Conservation (phyloP, 2,329 filamentous ascomycete genomes). For the Fonsecaea monophora region DNA sequence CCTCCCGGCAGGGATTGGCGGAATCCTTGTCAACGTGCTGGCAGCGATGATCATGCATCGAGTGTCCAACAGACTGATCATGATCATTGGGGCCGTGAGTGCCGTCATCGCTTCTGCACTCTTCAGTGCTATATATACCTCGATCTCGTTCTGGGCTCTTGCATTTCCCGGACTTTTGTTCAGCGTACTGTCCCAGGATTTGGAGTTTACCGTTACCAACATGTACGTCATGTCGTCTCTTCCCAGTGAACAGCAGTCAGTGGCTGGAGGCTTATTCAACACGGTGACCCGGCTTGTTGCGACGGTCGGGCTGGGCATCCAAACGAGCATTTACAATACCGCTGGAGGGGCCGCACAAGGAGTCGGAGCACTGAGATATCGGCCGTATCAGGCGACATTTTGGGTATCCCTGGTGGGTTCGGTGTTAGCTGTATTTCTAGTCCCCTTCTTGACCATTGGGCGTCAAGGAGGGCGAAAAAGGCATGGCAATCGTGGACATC, state of each 20-base stretch:
- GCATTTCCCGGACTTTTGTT: constrained; percentile 68
- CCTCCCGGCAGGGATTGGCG: constrained; percentile 69
- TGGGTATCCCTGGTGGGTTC: constrained; percentile 39
- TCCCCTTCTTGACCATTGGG: constrained; percentile 40
- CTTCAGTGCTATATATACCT: constrained; percentile 62
- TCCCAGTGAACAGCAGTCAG: constrained; percentile 66
- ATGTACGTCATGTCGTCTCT: constrained; percentile 74
- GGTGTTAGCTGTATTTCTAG: constrained; percentile 35
- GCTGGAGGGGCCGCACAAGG: constrained; percentile 33
- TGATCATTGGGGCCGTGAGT: constrained; percentile 58
- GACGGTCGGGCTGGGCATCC: constrained; percentile 66
- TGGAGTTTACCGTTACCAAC: constrained; percentile 75
- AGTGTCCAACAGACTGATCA: constrained; percentile 69
- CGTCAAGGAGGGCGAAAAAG: constrained; percentile 37
- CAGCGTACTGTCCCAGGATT: constrained; percentile 69
- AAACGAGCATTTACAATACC: constrained; percentile 57
- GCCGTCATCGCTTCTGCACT: constrained; percentile 58
- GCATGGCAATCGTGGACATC: constrained; percentile 14
- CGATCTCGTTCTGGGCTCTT: constrained; percentile 69
- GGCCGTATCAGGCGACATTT: constrained; percentile 40
- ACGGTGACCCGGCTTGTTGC: constrained; percentile 67
- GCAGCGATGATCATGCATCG: constrained; percentile 67
- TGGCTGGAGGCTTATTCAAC: constrained; percentile 72
- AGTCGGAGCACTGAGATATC: constrained; percentile 28
- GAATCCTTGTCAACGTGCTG: constrained; percentile 68